Base-by-base conservation (phyloP, 208 protist species). In the Acanthamoeba healyi region DNA sequence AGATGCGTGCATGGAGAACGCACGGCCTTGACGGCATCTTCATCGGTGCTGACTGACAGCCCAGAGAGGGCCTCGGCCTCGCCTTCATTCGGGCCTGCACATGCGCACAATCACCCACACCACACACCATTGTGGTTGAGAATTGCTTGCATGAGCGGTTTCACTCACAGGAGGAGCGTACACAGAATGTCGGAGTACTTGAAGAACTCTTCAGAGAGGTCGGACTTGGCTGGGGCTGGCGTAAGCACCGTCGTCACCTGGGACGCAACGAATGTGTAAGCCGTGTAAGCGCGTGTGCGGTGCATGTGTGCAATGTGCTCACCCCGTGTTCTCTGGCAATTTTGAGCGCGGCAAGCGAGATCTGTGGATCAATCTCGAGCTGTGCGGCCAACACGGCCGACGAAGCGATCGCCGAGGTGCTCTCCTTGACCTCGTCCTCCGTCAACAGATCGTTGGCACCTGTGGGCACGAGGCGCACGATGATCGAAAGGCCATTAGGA, bases 181-280 rank as follows among this genome's bases (percentile, higher is more conserved):
- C 72, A 82, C 24, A 82, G 24, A 42, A 82, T 82, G 38, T 82
- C 72, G 38, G 38, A 9, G 38, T 54, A 82, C 29, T 82, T 6
- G 72, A 49, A 82, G 38, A 82, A 51, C 38, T 82, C 72, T 26
- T 82, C 72, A 7, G 72, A 51, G 6, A 82, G 72, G 38, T 82
- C 72, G 24, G 34, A 6, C 38, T 24, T 15, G n/a, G 42, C 42
- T 9, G 72, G 72, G 9, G 72, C 72, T 26, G 72, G 72, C 22
- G 34, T 82, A 6, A 82, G 72, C n/a, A 82, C 72, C 72, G 72
- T 82, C 24, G 42, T 82, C 14, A 82, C 72, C 42, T 51, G 38
- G 24, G 14, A 7, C 9, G 15, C 49, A 54, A 54, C 49, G 15
- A 54, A 6, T 19, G 10, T 6, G 15, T 54, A 6, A 15, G 49